A percentile compares a stretch with the other conserved stretches of the same genome.
Conservation (phyloP, 1,139 yeast species). For the Geotrichum armillariae region DNA sequence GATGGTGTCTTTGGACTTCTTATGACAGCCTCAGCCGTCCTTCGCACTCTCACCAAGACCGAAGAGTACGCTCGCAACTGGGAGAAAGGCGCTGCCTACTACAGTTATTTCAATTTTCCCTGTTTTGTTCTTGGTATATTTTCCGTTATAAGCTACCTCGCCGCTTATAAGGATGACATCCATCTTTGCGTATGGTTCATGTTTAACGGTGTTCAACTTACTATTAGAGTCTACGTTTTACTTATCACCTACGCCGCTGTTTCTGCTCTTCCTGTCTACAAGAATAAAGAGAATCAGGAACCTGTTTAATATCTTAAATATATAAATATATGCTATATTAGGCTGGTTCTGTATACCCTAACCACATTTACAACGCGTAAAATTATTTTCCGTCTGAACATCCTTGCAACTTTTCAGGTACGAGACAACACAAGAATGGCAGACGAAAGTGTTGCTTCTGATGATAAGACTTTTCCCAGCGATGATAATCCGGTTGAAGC, state of each 20-base stretch:
- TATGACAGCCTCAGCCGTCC: not conserved
- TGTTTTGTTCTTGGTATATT: not conserved
- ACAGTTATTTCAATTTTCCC: conserved; percentile 2
- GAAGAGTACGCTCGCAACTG: conserved; percentile 2
- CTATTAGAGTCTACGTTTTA: not conserved
- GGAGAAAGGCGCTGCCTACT: conserved; percentile 6
- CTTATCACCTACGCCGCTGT: not conserved
- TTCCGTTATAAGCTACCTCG: not conserved
- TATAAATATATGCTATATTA: too few relatives aligned
- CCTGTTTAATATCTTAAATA: too few relatives aligned
- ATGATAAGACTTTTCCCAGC: not conserved
- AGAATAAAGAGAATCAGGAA: not conserved
- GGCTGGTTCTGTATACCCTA: too few relatives aligned
- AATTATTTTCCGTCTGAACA: too few relatives aligned
- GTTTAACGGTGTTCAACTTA: conserved; percentile 3
- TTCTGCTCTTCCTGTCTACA: not conserved
- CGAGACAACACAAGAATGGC: too few relatives aligned
- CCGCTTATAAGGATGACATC: not conserved
- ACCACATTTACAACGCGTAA: too few relatives aligned
- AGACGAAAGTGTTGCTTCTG: not conserved
- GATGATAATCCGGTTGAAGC: not conserved
- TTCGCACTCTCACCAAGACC: not conserved
- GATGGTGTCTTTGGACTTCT: not conserved
- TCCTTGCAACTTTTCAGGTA: too few relatives aligned
- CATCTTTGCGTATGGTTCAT: conserved; percentile 1